Conservation (phyloP, 2,329 filamentous ascomycete genomes). For the Lecanicillium sp. region DNA sequence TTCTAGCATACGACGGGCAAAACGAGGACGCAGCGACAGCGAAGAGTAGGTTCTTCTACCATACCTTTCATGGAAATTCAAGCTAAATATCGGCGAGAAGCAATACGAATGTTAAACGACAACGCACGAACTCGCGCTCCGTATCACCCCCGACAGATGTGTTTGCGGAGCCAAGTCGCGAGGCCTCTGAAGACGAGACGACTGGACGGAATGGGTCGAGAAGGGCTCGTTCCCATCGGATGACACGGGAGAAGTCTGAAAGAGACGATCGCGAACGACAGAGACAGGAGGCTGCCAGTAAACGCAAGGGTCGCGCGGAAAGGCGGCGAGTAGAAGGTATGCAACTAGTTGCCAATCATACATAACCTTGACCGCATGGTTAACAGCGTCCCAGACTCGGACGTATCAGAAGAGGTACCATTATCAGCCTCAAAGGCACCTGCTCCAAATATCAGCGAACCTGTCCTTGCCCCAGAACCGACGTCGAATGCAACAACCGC, state of each 20-base stretch:
- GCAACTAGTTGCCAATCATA: slow-evolving; percentile 11
- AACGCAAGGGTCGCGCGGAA: slow-evolving; percentile 76
- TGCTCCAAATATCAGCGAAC: slow-evolving; percentile 22
- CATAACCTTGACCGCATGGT: background rate
- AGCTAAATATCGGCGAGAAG: slow-evolving; percentile 43
- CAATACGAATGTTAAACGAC: slow-evolving; percentile 66
- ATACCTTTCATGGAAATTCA: slow-evolving; percentile 15
- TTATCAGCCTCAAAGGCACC: slow-evolving; percentile 30
- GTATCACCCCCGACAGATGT: slow-evolving; percentile 44
- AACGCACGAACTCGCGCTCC: slow-evolving; percentile 73
- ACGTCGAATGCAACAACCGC: slow-evolving; percentile 18
- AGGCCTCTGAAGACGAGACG: slow-evolving; percentile 67
- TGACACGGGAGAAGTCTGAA: slow-evolving; percentile 55
- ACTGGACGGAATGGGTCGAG: slow-evolving; percentile 45
- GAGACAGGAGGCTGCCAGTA: slow-evolving; percentile 65
- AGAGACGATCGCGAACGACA: slow-evolving; percentile 69
- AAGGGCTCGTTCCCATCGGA: slow-evolving; percentile 53
- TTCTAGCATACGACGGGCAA: slow-evolving; percentile 54
- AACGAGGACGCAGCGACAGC: slow-evolving; percentile 82
- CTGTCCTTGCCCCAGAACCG: slow-evolving; percentile 21
- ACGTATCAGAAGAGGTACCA: slow-evolving; percentile 61
- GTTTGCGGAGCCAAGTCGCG: slow-evolving; percentile 40
- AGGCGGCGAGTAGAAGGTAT: slow-evolving; percentile 74
- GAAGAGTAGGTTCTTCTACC: slow-evolving; percentile 68
- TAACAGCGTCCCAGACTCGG: slow-evolving; percentile 49